phyloP scores from a whole-genome alignment of 2,329 filamentous ascomycete genomes.

The Botrytis medusae region DNA sequence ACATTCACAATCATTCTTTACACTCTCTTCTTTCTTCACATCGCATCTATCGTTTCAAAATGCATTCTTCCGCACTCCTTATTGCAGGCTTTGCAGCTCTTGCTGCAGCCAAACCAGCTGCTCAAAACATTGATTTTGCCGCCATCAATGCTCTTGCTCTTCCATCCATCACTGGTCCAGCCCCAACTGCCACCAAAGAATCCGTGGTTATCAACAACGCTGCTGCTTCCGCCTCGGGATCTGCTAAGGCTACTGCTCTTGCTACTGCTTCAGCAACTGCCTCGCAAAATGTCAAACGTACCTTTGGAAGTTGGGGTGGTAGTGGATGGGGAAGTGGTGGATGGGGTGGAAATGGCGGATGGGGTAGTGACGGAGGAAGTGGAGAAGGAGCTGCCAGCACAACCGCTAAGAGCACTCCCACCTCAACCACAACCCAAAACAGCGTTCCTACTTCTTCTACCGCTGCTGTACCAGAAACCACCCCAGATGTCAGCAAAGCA shows the following conservation, averaged over 20 bases:
- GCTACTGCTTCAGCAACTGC: slow-evolving; percentile 10
- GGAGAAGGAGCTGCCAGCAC: not conserved
- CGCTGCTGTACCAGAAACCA: not conserved
- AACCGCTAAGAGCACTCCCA: not conserved
- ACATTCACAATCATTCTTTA: not conserved
- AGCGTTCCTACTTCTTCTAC: not conserved
- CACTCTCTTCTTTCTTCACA: slow-evolving; percentile 19
- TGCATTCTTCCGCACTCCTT: slow-evolving; percentile 15
- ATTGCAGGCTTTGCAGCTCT: slow-evolving; percentile 27
- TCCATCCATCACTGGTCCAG: not conserved
- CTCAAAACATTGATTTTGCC: slow-evolving; percentile 26
- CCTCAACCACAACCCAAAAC: not conserved
- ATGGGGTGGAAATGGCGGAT: not conserved
- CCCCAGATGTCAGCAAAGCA: slow-evolving; percentile 5
- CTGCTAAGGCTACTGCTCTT: not conserved
- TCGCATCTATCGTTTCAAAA: not conserved
- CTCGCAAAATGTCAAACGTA: not conserved
- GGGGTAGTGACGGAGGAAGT: not conserved
- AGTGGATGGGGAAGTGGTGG: not conserved
- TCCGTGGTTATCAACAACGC: not conserved
- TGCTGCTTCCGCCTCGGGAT: not conserved
- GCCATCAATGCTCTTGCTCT: slow-evolving; percentile 18
- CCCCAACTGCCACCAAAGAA: slow-evolving; percentile 1
- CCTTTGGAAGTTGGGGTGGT: not conserved
- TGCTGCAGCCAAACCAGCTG: slow-evolving; percentile 24